Conservation (phyloP, 768 basidiomycete genomes). For the Hericium rajendrae region DNA sequence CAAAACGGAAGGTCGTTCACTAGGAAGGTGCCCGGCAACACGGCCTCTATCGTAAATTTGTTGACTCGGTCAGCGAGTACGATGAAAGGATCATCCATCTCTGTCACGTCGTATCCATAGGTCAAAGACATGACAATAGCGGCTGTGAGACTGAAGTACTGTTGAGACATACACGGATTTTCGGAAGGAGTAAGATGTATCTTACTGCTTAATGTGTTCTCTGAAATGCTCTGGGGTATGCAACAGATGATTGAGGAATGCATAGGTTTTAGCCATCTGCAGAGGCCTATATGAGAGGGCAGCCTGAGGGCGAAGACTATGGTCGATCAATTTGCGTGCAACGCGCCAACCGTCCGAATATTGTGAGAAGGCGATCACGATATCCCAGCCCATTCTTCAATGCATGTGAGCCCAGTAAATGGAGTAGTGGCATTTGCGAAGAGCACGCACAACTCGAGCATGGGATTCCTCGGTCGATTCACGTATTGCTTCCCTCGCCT, state of each 20-base stretch:
- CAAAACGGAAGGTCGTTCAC: constrained; percentile 31
- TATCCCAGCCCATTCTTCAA: background rate
- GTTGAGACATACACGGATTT: background rate
- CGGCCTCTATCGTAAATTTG: constrained; percentile 22
- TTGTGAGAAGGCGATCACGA: background rate
- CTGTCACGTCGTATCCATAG: constrained; percentile 36
- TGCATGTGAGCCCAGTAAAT: background rate
- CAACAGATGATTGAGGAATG: background rate
- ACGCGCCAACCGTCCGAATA: background rate
- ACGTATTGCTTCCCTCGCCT: background rate
- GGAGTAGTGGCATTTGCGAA: no score
- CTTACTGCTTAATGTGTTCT: background rate
- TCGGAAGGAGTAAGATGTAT: background rate
- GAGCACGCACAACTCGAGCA: background rate
- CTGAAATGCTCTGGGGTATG: background rate
- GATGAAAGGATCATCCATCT: constrained; percentile 34
- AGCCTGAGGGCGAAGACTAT: background rate
- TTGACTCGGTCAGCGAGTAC: constrained; percentile 29
- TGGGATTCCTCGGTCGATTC: background rate
- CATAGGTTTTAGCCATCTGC: background rate
- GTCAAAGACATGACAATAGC: constrained; percentile 31
- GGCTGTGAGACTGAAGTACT: constrained; percentile 26
- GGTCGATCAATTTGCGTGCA: background rate
- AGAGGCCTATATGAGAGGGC: background rate
- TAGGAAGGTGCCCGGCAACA: constrained; percentile 28